Base-by-base conservation (phyloP, 2,329 filamentous ascomycete species). In the Drechslera avenae region DNA sequence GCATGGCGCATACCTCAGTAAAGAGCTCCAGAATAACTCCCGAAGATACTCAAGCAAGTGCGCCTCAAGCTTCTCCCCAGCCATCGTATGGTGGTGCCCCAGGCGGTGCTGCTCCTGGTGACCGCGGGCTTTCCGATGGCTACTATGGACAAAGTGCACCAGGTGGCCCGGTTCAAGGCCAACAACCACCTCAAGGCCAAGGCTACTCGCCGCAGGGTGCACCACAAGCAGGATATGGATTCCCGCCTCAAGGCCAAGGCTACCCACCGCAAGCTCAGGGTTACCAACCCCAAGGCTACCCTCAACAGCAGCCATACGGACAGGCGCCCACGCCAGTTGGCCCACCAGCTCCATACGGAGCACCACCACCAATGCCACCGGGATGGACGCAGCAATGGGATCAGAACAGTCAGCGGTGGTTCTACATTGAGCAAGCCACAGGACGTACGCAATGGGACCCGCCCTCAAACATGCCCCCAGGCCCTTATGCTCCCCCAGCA, bases 321-420 rank as follows among this genome's bases (percentile, higher is more conserved):
- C 53, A 59, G 9, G 54, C 62, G 32, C 63, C 69, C 9, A 64
- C 66, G 9, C 65, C 66, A 12, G 57, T 64, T 28, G 67, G 68
- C 4, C 68, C 67, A 33, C 68, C 68, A 6, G 64, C 65, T 5
- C 63, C 63, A 47, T 72, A 64, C 50, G 67, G 74, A 80, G 85
- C 18, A 75, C 81, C 53, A 75, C 87, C 57, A 79, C 86, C 18
- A 65, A 77, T 41, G 64, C 69, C 69, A 2, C 68, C 68, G 5
- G 86, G 86, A 59, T 89, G 86, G 86, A 74, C 76, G 21, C 77
- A 84, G 18, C 81, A 86, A 69, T 89, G 81, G 73, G 86, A 89
- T 58, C 79, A 83, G 50, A 78, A 76, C 50, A 75, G 79, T 52
- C 82, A 86, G 64, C 82, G 83, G 47, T 87, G 83, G 76, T 88